Percentiles rank a stretch among this genome's conserved stretches.
phyloP scores from a whole-genome alignment of 345 rosid species.

The Cardamine occulta region DNA sequence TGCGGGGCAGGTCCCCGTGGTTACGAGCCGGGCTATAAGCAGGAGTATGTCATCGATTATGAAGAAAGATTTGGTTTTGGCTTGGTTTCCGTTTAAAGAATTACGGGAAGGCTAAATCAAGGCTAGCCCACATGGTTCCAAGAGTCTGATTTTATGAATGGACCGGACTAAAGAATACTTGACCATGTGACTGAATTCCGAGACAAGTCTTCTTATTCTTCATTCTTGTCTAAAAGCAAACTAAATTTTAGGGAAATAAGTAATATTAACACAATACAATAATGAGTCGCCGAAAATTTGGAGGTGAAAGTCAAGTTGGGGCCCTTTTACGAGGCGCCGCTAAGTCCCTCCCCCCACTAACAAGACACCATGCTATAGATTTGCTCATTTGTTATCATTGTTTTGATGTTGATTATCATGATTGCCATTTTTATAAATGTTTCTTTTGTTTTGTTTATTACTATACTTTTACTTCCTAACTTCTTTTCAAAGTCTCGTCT shows the following conservation, averaged over 20 bases:
- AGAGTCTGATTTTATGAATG: not conserved
- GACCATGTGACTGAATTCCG: not conserved
- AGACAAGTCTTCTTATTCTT: not conserved
- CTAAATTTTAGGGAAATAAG: slow-evolving; percentile 10
- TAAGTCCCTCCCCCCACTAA: slow-evolving; percentile 38
- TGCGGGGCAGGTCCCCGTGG: too few relatives aligned
- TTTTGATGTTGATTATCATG: slow-evolving; percentile 34
- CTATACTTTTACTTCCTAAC: slow-evolving; percentile 6
- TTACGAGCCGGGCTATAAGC: too few relatives aligned
- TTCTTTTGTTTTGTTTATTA: slow-evolving; percentile 31
- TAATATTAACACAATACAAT: slow-evolving; percentile 23
- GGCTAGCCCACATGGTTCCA: not conserved
- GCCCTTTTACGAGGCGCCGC: slow-evolving; percentile 38
- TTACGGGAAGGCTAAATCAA: too few relatives aligned
- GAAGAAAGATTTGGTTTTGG: not conserved
- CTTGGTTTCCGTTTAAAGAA: not conserved
- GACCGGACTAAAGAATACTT: not conserved
- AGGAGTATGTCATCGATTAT: too few relatives aligned
- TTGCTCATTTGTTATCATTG: slow-evolving; percentile 40
- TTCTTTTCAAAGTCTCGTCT: slow-evolving; percentile 29
- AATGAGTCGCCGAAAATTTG: slow-evolving; percentile 29
- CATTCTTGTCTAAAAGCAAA: not conserved
- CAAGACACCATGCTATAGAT: slow-evolving; percentile 39
- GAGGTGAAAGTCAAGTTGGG: slow-evolving; percentile 41
- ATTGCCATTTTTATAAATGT: slow-evolving; percentile 21